A percentile compares a stretch with the other conserved stretches of the same genome.
These are phyloP conservation scores for Logfia minima DNA, from an alignment of 129 eudicot genomes.

Conservation along the genomic window DNA sequence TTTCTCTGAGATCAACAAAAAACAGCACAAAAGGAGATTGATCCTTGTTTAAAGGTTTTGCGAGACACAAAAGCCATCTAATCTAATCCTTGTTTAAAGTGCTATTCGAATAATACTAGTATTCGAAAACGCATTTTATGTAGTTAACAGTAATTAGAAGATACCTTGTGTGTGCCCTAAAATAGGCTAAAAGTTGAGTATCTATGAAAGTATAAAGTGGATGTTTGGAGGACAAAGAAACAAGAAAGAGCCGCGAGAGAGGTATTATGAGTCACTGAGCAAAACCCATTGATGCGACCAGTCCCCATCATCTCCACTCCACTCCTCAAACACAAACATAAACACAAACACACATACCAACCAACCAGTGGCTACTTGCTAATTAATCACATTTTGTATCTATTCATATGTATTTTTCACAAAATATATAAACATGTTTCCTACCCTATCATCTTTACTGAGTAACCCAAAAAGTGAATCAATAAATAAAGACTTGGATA, in stretches of 20 bases:
- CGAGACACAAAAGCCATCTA: not conserved
- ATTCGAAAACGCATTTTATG: not conserved
- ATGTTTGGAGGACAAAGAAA: conserved; percentile 17
- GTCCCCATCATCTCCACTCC: conserved; percentile 47
- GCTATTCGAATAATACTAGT: not conserved
- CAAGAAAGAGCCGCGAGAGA: conserved; percentile 23
- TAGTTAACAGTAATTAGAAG: not conserved
- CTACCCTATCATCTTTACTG: not conserved
- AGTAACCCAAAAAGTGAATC: not conserved
- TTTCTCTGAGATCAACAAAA: no score
- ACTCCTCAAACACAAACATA: conserved; percentile 33
- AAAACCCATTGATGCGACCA: conserved; percentile 47
- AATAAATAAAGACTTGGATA: not conserved
- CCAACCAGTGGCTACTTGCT: conserved; percentile 30
- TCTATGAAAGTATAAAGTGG: conserved; percentile 13
- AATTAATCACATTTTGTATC: conserved; percentile 17
- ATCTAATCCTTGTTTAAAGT: not conserved
- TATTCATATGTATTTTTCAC: conserved; percentile 14
- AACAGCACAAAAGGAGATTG: not conserved
- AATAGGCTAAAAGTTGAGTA: not conserved
- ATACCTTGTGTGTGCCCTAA: conserved; percentile 17
- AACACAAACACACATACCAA: conserved; percentile 16
- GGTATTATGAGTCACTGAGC: conserved; percentile 36
- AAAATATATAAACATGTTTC: conserved; percentile 14
- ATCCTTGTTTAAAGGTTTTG: not conserved